These are phyloP conservation scores for Escovopsis sp. DNA, from an alignment of 2,329 filamentous ascomycete species.

Conservation along the genomic window DNA sequence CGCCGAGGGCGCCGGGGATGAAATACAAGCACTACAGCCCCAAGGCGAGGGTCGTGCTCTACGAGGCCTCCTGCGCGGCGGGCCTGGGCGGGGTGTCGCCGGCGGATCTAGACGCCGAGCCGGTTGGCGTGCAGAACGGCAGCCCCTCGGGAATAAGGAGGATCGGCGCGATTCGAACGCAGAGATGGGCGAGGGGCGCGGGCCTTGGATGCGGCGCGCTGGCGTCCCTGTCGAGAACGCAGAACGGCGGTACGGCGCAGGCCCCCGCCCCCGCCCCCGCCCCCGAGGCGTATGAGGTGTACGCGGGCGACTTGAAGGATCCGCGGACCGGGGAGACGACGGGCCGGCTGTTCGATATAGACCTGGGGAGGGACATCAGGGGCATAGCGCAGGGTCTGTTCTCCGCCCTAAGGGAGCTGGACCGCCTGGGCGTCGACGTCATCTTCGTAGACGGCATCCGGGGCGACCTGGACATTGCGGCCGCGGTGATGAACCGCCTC, in stretches of 20 bases:
- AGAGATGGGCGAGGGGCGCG: conserved; percentile 36
- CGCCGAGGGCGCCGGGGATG: conserved; percentile 86
- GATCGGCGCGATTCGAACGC: conserved; percentile 40
- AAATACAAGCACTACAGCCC: conserved; percentile 98
- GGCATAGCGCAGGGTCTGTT: conserved; percentile 80
- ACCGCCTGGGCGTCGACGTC: conserved; percentile 60
- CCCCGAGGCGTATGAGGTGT: conserved; percentile 21
- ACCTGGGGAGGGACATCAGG: conserved; percentile 54
- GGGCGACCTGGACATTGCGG: conserved; percentile 66
- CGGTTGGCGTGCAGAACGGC: conserved; percentile 12
- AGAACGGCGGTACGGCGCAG: conserved; percentile 7
- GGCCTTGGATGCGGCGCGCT: conserved; percentile 31
- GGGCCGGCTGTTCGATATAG: conserved; percentile 49
- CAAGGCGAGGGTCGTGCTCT: conserved; percentile 70
- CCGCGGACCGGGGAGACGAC: conserved; percentile 14
- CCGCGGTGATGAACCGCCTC: conserved; percentile 73
- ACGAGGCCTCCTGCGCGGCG: conserved; percentile 40
- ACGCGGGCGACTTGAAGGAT: conserved; percentile 24
- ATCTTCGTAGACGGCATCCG: conserved; percentile 87
- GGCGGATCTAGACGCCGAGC: conserved; percentile 17
- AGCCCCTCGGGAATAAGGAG: conserved; percentile 35
- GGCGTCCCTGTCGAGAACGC: conserved; percentile 15
- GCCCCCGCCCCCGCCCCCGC: conserved; percentile 14
- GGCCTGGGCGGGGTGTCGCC: conserved; percentile 21
- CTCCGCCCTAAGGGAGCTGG: conserved; percentile 71